Base-by-base conservation (phyloP, 768 basidiomycete species). In the Mycena rebaudengoi region DNA sequence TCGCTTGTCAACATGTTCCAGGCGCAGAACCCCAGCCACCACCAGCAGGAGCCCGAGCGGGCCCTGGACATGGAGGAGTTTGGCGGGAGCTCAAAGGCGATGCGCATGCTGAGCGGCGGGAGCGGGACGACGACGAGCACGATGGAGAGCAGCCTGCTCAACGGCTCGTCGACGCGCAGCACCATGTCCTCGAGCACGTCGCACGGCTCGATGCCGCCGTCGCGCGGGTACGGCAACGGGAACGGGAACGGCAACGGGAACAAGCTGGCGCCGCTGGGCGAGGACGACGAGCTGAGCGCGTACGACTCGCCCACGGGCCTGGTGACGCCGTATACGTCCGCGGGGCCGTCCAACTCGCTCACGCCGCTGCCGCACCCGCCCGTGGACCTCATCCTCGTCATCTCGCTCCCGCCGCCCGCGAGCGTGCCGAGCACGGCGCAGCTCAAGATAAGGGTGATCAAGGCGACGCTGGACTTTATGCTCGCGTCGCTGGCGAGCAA, bases 391-490 rank as follows among this genome's bases (percentile, higher is more conserved):
- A 93, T 99, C 72, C 86, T 99, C 57, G 91, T 99, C 57, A 79
- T 99, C 37, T 94, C 96, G 13, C 80, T 99, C 2, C 95, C 97
- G 5, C 86, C 92, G 7, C 85, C 90, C 0, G 83, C 79, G 44
- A 84, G 91, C 30, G 82, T 85, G 21, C 91, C 89, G 8, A 91
- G 91, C 69, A 93, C 94, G 7, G 91, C 94, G 4, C 86, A 88
- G 57, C 86, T 99, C 68, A 98, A 98, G 76, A 72, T 92, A 49
- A 91, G 94, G 40, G 92, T 99, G 25, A 92, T 99, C 80, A 91
- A 90, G 72, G 85, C 90, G 10, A 91, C 96, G 0, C 83, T 99
- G 35, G 92, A 96, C 70, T 98, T 98, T 74, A 75, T 94, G 51
- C 78, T 98, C 41, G 88, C 90, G 14, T 89, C 91, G 10, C 75